Percentiles rank a stretch among this genome's conserved stretches.
phyloP scores from a whole-genome alignment of 2,329 filamentous ascomycete genomes.

The Microsporum ferrugineum region DNA sequence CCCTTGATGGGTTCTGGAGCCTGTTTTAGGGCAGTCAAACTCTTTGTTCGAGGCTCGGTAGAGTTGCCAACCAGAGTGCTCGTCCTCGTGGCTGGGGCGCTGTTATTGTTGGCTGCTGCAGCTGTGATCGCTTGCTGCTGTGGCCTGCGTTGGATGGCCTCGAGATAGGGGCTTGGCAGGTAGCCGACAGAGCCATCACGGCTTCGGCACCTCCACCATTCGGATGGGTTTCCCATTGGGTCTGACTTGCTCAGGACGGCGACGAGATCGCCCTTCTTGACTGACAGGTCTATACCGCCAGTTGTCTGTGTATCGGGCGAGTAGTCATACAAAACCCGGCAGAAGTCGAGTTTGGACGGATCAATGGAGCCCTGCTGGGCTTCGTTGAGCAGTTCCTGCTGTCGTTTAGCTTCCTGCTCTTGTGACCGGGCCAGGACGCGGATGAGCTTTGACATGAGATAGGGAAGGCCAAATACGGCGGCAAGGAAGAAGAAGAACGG shows the following conservation, averaged over 20 bases:
- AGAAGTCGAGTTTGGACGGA: slow-evolving; percentile 89
- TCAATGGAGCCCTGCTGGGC: slow-evolving; percentile 50
- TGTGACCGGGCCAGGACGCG: slow-evolving; percentile 69
- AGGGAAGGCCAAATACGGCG: slow-evolving; percentile 88
- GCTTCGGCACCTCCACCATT: slow-evolving; percentile 95
- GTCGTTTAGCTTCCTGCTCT: slow-evolving; percentile 57
- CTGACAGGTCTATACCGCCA: slow-evolving; percentile 72
- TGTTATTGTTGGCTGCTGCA: slow-evolving; percentile 10
- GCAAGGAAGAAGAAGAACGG: slow-evolving; percentile 92
- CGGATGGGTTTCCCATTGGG: slow-evolving; percentile 78
- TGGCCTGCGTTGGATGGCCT: slow-evolving; percentile 53
- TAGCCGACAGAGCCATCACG: slow-evolving; percentile 86
- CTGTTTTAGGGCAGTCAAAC: slow-evolving; percentile 1
- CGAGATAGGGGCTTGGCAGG: slow-evolving; percentile 79
- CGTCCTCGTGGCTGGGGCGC: background rate
- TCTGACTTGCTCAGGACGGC: slow-evolving; percentile 88
- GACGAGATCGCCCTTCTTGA: slow-evolving; percentile 90
- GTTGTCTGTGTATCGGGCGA: slow-evolving; percentile 56
- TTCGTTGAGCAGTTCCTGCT: slow-evolving; percentile 42
- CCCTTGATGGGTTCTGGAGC: background rate
- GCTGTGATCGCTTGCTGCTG: slow-evolving; percentile 33
- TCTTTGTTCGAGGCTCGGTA: background rate
- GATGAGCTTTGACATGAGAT: slow-evolving; percentile 95
- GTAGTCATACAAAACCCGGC: slow-evolving; percentile 89
- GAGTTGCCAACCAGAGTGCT: slow-evolving; percentile 1